A percentile compares a stretch with the other conserved stretches of the same genome.
Evolutionary conservation across 108 stramenopile genomes (phyloP).

Genomic region (Epithemia pelagica): DNA sequence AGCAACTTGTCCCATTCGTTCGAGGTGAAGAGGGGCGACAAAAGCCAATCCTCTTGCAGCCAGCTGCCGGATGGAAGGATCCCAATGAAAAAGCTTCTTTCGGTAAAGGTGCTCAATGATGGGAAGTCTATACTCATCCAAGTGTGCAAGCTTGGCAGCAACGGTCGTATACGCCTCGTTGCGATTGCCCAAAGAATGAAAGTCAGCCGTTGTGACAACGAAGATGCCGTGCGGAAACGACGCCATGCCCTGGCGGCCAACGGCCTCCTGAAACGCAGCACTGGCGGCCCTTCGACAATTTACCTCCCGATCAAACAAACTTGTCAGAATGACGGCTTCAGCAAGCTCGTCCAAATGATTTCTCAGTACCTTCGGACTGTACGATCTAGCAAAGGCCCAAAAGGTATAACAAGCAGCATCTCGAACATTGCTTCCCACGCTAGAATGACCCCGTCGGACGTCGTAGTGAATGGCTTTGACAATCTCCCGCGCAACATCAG

Average conservation of each 20-base stretch:
- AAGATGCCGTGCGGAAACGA: conserved; percentile 93
- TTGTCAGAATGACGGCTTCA: conserved; percentile 73
- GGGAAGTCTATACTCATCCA: conserved; percentile 71
- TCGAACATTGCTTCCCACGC: conserved; percentile 94
- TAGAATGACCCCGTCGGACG: conserved; percentile 76
- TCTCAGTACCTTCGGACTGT: conserved; percentile 70
- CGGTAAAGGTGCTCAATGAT: conserved; percentile 72
- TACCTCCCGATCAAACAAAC: conserved; percentile 96
- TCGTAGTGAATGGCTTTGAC: conserved; percentile 84
- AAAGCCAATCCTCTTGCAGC: conserved; percentile 62
- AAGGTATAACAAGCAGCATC: conserved; percentile 98
- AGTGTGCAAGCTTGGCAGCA: conserved; percentile 65
- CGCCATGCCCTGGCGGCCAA: conserved; percentile 58
- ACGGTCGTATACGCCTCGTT: conserved; percentile 72
- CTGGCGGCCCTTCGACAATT: conserved; percentile 97
- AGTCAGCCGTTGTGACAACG: conserved; percentile 93
- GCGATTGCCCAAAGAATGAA: conserved; percentile 93
- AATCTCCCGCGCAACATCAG: conserved; percentile 80
- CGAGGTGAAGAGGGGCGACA: conserved; percentile 54
- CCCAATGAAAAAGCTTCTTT: conserved; percentile 89
- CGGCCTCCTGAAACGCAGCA: conserved; percentile 95
- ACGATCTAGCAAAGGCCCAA: conserved; percentile 98
- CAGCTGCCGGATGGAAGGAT: conserved; percentile 73
- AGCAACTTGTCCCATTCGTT: conserved; percentile 37
- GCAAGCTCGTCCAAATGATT: conserved; percentile 67